A percentile compares a stretch with the other conserved stretches of the same genome.
Evolutionary conservation across 2,329 filamentous ascomycete genomes (phyloP).

Genomic region (Curvularia verruculosa): DNA sequence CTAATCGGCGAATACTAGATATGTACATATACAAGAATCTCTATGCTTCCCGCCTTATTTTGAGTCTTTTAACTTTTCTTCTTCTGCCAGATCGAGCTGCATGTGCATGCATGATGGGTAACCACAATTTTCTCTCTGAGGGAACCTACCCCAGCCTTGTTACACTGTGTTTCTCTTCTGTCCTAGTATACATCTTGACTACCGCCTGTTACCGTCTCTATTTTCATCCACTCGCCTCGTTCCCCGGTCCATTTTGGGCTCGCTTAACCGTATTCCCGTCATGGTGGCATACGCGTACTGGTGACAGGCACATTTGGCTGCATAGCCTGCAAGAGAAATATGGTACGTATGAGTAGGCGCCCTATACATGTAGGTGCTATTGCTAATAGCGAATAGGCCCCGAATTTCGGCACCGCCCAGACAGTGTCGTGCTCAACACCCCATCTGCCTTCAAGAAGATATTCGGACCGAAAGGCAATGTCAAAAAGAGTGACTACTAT

Average conservation of each 20-base stretch:
- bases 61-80: slow-evolving; percentile 1
- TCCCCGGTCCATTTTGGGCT: slow-evolving; percentile 35
- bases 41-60: slow-evolving; percentile 6
- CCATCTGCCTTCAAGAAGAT: slow-evolving; percentile 55
- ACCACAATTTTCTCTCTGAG: background rate
- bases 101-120: slow-evolving; percentile 14
- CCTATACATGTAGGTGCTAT: background rate
- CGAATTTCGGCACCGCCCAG: slow-evolving; percentile 71
- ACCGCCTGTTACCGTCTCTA: slow-evolving; percentile 25
- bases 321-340: slow-evolving; percentile 74
- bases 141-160: slow-evolving; percentile 11
- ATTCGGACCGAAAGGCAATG: slow-evolving; percentile 53
- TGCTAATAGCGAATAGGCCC: slow-evolving; percentile 7
- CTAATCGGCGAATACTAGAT: slow-evolving; percentile 9
- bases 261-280: slow-evolving; percentile 27
- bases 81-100: slow-evolving; percentile 6
- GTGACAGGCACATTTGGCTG: slow-evolving; percentile 74
- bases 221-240: slow-evolving; percentile 31
- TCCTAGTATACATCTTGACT: slow-evolving; percentile 15
- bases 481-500: slow-evolving; percentile 55
- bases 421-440: slow-evolving; percentile 75
- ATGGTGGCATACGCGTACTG: slow-evolving; percentile 70
- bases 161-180: slow-evolving; percentile 6
- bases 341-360: slow-evolving; percentile 56
- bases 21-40: slow-evolving; percentile 10